Percentiles rank a stretch among this genome's conserved stretches.
Conservation (phyloP, 2,329 filamentous ascomycete genomes). For the Sarocladium kiliense region DNA sequence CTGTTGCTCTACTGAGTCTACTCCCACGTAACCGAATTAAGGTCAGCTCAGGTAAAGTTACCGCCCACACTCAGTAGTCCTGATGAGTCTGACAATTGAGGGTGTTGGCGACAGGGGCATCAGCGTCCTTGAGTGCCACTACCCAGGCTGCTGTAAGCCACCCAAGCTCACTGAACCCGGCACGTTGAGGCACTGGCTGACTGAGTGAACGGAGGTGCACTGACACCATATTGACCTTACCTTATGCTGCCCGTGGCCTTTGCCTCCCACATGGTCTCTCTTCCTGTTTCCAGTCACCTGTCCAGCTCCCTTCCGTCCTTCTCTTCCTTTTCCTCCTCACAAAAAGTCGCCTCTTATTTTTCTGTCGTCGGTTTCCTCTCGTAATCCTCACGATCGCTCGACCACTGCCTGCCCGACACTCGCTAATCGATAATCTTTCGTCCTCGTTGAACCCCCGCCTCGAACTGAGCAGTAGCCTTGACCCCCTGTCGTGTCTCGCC, state of each 20-base stretch:
- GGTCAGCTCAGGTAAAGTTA: background rate
- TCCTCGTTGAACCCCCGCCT: background rate
- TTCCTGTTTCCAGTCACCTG: background rate
- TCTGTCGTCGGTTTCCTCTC: background rate
- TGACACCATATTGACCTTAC: background rate
- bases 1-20: background rate
- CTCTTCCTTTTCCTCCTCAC: background rate
- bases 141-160: background rate
- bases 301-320: background rate
- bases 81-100: too few species aligned
- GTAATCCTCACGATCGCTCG: constrained; percentile 1
- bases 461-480: background rate
- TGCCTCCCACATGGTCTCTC: constrained; percentile 6
- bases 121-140: too few species aligned
- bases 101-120: too few species aligned
- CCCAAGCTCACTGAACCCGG: background rate
- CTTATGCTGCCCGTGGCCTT: background rate
- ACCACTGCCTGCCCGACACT: background rate
- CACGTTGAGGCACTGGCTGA: background rate
- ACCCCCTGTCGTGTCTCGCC: constrained; percentile 4
- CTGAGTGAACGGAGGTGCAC: background rate
- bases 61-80: too few species aligned
- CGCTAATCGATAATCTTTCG: constrained; percentile 5
- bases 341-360: background rate
- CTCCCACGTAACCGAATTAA: background rate